Percentiles rank a stretch among this genome's conserved stretches.
phyloP scores from a whole-genome alignment of 2,329 filamentous ascomycete genomes.

The Colletotrichum sojae region DNA sequence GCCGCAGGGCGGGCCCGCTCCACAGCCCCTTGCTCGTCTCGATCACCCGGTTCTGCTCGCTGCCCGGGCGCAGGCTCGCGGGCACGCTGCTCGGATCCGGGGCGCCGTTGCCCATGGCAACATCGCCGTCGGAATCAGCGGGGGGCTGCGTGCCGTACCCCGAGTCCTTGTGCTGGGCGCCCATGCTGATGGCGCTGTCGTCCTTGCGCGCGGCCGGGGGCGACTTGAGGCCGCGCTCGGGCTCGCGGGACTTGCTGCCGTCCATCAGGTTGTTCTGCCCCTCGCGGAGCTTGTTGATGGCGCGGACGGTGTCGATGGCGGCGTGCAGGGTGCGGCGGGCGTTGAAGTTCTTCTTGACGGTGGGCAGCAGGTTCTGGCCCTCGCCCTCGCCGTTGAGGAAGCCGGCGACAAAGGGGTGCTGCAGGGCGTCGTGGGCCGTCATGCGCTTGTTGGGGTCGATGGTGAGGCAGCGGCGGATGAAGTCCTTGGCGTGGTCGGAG shows the following conservation, averaged over 20 bases:
- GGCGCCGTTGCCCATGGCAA: constrained; percentile 63
- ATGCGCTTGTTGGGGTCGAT: constrained; percentile 90
- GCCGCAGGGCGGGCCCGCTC: constrained; percentile 50
- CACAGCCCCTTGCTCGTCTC: constrained; percentile 76
- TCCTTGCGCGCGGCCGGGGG: constrained; percentile 54
- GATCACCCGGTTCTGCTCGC: constrained; percentile 69
- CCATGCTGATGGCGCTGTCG: constrained; percentile 61
- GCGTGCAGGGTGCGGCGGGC: constrained; percentile 77
- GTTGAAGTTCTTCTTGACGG: constrained; percentile 83
- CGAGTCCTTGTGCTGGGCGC: constrained; percentile 58
- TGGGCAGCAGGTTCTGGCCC: constrained; percentile 75
- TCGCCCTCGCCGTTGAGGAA: constrained; percentile 61
- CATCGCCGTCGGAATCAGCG: constrained; percentile 54
- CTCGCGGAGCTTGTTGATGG: constrained; percentile 79
- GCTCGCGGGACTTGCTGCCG: constrained; percentile 68
- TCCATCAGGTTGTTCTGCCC: constrained; percentile 74
- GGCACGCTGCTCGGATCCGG: constrained; percentile 57
- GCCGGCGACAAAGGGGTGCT: constrained; percentile 75
- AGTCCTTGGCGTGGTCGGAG: constrained; percentile 87
- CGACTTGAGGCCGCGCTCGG: constrained; percentile 53
- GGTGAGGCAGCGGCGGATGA: constrained; percentile 92
- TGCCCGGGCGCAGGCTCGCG: constrained; percentile 68
- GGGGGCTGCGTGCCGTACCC: constrained; percentile 62
- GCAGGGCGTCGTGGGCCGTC: constrained; percentile 86
- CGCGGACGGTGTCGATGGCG: constrained; percentile 79